Evolutionary conservation across 495 filamentous ascomycete species (phyloP).

Genomic region (Pyrenula aspistea): DNA sequence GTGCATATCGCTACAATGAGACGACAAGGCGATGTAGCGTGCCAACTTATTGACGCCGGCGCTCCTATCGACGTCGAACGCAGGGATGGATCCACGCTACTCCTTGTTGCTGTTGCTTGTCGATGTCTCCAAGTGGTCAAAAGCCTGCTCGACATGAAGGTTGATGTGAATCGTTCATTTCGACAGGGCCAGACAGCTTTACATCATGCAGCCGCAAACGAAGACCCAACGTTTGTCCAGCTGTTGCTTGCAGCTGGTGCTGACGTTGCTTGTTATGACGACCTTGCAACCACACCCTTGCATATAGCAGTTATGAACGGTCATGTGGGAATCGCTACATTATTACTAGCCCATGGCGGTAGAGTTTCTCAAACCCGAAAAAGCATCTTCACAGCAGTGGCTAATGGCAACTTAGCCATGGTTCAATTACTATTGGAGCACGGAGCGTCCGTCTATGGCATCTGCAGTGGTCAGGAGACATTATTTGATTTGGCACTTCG

Average conservation of each 20-base stretch:
- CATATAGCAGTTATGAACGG: background rate
- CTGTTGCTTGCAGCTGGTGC: background rate
- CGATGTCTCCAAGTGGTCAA: background rate
- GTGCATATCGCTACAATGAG: slow-evolving; percentile 26
- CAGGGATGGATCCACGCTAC: background rate
- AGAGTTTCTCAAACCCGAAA: background rate
- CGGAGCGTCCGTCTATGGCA: background rate
- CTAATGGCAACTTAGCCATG: background rate
- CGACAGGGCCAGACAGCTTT: background rate
- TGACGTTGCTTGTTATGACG: background rate
- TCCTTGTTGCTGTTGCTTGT: background rate
- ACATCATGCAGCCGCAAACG: background rate
- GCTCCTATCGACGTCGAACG: slow-evolving; percentile 16
- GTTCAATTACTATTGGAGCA: background rate
- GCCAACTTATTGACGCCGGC: slow-evolving; percentile 22
- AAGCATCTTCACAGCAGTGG: background rate
- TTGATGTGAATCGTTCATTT: background rate
- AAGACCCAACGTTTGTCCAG: background rate
- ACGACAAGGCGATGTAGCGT: slow-evolving; percentile 24
- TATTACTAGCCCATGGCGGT: background rate
- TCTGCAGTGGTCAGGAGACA: background rate
- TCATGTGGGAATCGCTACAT: background rate
- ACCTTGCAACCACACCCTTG: background rate
- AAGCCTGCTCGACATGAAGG: background rate
- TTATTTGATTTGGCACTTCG: background rate